These are phyloP conservation scores for Daldinia bambusicola DNA, from an alignment of 495 filamentous ascomycete species.

Conservation along the genomic window DNA sequence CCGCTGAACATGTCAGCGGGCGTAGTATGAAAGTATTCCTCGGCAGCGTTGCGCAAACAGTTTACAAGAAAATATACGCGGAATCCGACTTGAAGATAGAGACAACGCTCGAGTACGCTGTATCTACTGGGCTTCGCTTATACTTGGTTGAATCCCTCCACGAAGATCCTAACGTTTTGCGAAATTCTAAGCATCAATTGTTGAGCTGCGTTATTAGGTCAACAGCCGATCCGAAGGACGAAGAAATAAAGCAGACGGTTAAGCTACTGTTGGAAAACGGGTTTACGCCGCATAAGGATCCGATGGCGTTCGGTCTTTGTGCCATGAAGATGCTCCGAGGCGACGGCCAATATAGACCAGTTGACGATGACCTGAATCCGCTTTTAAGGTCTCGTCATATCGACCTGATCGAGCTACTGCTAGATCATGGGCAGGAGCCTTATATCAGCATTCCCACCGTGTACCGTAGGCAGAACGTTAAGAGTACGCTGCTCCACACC, in stretches of 20 bases:
- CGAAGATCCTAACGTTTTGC: constrained; percentile 11
- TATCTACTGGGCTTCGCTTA: constrained; percentile 10
- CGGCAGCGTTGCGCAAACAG: background rate
- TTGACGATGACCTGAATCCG: background rate
- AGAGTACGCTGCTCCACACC: constrained; percentile 6
- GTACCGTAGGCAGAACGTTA: background rate
- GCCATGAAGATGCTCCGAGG: background rate
- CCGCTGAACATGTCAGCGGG: constrained; percentile 22
- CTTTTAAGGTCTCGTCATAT: background rate
- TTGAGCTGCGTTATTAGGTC: constrained; percentile 5
- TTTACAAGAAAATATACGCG: background rate
- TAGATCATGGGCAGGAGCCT: constrained; percentile 12
- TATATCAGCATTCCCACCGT: constrained; percentile 1
- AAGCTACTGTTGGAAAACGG: constrained; percentile 15
- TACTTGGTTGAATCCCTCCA: constrained; percentile 24
- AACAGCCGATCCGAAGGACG: background rate
- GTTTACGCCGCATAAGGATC: constrained; percentile 9
- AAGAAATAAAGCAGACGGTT: constrained; percentile 1
- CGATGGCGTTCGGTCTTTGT: constrained; percentile 5
- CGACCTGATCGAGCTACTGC: background rate
- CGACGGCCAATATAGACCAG: background rate
- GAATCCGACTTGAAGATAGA: background rate
- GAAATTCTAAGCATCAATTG: constrained; percentile 3
- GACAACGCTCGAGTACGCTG: constrained; percentile 20
- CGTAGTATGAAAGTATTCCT: constrained; percentile 25